These are phyloP conservation scores for Botrytis cinerea DNA, from an alignment of 2,329 filamentous ascomycete genomes.

Conservation along the genomic window DNA sequence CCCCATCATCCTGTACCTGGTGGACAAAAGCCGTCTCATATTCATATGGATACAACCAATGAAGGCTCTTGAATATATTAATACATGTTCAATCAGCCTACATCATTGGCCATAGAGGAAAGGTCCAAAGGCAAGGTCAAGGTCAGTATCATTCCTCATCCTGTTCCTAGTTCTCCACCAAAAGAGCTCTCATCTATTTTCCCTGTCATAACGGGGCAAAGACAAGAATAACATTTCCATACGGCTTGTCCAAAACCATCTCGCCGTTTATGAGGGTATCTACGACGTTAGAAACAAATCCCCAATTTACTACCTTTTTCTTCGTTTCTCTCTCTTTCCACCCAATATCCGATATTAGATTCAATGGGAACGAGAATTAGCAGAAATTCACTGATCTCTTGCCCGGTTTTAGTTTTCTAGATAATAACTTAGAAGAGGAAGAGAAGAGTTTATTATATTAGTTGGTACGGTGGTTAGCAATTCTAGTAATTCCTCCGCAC, in stretches of 20 bases:
- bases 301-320: background rate
- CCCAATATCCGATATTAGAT: background rate
- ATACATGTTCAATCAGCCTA: too few relatives aligned
- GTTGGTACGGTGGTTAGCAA: background rate
- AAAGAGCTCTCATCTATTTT: background rate
- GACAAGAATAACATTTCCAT: background rate
- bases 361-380: background rate
- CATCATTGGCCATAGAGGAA: background rate
- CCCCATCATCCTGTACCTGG: background rate
- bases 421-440: background rate
- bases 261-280: background rate
- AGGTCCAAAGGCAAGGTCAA: background rate
- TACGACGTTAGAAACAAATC: background rate
- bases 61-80: background rate
- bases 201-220: background rate
- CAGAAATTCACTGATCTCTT: background rate
- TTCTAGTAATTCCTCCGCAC: background rate
- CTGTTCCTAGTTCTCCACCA: conserved; percentile 7
- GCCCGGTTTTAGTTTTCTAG: background rate
- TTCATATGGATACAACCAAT: conserved; percentile 12
- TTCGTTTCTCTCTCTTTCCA: background rate
- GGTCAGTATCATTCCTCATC: background rate
- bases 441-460: background rate
- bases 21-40: background rate
- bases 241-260: background rate